A percentile compares a stretch with the other conserved stretches of the same genome.
phyloP scores from a whole-genome alignment of 2,329 filamentous ascomycete species.

The Didymella lethalis region DNA sequence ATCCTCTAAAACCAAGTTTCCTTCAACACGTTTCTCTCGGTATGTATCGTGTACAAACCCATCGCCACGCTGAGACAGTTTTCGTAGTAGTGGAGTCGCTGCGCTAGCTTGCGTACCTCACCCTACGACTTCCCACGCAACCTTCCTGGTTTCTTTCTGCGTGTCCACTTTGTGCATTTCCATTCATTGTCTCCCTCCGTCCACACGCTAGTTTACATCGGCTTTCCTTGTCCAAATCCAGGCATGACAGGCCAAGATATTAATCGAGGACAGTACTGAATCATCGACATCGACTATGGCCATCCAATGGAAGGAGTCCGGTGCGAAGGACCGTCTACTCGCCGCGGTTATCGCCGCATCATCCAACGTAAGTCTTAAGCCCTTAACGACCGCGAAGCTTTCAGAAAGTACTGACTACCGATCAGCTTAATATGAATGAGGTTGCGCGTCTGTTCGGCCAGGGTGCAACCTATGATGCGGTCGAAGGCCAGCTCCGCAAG shows the following conservation, averaged over 20 bases:
- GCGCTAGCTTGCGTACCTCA: neutral
- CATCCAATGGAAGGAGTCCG: constrained; percentile 49
- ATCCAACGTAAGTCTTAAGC: neutral
- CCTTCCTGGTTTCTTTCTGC: neutral
- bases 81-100: neutral
- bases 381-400: neutral
- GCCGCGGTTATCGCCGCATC: constrained; percentile 50
- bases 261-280: neutral
- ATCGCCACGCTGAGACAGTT: neutral
- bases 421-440: constrained; percentile 55
- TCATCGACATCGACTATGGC: constrained; percentile 31
- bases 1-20: neutral
- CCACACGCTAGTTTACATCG: neutral
- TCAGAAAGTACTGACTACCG: neutral
- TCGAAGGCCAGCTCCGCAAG: constrained; percentile 57
- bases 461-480: constrained; percentile 58
- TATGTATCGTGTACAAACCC: neutral
- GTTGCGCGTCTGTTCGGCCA: constrained; percentile 57
- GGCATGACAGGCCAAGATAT: neutral
- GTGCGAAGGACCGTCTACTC: constrained; percentile 52
- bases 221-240: neutral
- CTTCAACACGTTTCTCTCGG: neutral
- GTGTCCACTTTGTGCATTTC: neutral
- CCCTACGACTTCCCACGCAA: neutral
- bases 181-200: neutral